phyloP scores from a whole-genome alignment of 192 early-diverging fungal genomes.

The Pilobolus umbonatus region DNA sequence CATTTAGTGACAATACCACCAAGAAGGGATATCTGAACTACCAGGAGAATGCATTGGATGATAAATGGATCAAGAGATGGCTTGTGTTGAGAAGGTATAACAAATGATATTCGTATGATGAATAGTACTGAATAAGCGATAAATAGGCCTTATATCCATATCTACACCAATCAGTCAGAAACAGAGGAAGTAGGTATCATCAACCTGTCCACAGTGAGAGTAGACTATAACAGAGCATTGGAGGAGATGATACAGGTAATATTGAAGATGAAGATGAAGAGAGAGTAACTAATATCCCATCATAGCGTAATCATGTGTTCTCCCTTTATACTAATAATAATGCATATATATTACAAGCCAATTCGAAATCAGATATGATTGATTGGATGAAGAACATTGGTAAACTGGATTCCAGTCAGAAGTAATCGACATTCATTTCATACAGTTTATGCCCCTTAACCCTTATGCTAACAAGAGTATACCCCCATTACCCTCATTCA shows the following conservation, averaged over 20 bases:
- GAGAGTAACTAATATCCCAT: not conserved
- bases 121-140: conserved; percentile 7
- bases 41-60: conserved; percentile 49
- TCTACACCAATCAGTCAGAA: conserved; percentile 62
- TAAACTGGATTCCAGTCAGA: conserved; percentile 24
- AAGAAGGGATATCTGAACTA: conserved; percentile 49
- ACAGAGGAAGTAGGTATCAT: conserved; percentile 69
- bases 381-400: conserved; percentile 55
- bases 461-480: conserved; percentile 3
- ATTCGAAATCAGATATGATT: conserved; percentile 55
- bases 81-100: conserved; percentile 71
- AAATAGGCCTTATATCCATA: conserved; percentile 72
- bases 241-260: conserved; percentile 57
- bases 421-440: too few species aligned
- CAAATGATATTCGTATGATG: conserved; percentile 6
- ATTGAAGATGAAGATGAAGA: conserved; percentile 17
- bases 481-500: conserved; percentile 1
- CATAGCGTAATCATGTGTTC: conserved; percentile 61
- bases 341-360: conserved; percentile 61
- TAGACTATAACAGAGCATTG: conserved; percentile 51
- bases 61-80: conserved; percentile 73
- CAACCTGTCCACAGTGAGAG: conserved; percentile 62
- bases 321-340: conserved; percentile 63
- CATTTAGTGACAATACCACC: conserved; percentile 41
- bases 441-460: not conserved